These are phyloP conservation scores for Vigna radiata DNA, from an alignment of 306 rosid species.

Conservation along the genomic window DNA sequence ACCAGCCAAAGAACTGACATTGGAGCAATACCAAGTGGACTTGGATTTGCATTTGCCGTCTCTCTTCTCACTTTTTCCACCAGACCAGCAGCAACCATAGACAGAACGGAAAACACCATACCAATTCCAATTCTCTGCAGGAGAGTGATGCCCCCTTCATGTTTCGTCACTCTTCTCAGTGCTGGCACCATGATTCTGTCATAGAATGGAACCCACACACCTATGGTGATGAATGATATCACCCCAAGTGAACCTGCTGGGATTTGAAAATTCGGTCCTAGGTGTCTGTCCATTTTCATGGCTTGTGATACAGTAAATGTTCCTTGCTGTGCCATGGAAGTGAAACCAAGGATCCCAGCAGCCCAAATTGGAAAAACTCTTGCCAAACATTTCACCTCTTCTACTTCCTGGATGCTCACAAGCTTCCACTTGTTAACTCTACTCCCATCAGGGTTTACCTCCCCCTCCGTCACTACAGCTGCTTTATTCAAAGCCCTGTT, in stretches of 20 bases:
- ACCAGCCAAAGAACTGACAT: slow-evolving; percentile 65
- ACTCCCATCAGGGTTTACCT: slow-evolving; percentile 61
- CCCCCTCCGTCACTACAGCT: slow-evolving; percentile 60
- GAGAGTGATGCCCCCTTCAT: slow-evolving; percentile 48
- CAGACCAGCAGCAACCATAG: slow-evolving; percentile 50
- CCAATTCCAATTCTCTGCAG: slow-evolving; percentile 59
- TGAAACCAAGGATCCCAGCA: slow-evolving; percentile 47
- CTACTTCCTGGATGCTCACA: slow-evolving; percentile 70
- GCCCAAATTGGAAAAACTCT: slow-evolving; percentile 66
- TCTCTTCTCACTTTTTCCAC: slow-evolving; percentile 47
- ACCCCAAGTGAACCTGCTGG: slow-evolving; percentile 52
- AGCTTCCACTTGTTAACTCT: slow-evolving; percentile 60
- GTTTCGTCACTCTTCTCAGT: slow-evolving; percentile 41
- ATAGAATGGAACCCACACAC: slow-evolving; percentile 50
- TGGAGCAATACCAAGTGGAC: slow-evolving; percentile 43
- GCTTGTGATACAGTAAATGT: slow-evolving; percentile 68
- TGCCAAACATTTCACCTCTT: slow-evolving; percentile 61
- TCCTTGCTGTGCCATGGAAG: slow-evolving; percentile 56
- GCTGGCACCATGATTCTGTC: slow-evolving; percentile 50
- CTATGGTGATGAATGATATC: slow-evolving; percentile 47
- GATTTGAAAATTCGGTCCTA: slow-evolving; percentile 51
- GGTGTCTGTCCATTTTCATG: slow-evolving; percentile 57
- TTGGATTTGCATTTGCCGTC: slow-evolving; percentile 43
- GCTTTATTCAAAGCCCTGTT: slow-evolving; percentile 64
- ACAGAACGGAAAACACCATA: slow-evolving; percentile 41